These are phyloP conservation scores for Acmispon strigosus DNA, from an alignment of 306 rosid species.

Conservation along the genomic window DNA sequence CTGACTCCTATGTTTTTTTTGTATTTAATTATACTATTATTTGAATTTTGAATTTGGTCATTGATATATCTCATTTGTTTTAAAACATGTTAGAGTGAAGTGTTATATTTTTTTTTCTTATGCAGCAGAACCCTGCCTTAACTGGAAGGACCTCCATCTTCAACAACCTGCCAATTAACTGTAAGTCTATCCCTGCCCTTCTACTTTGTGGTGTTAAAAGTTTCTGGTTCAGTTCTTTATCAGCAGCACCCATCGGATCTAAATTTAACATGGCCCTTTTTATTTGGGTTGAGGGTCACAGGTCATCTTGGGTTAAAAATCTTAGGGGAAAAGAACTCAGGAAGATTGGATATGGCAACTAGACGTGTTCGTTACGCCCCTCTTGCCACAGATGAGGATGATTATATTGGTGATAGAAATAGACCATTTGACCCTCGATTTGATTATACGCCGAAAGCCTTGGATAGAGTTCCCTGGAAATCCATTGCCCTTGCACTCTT, in stretches of 20 bases:
- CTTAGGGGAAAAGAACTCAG: not conserved
- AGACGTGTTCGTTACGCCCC: slow-evolving; percentile 61
- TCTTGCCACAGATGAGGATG: slow-evolving; percentile 58
- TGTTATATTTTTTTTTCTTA: not conserved
- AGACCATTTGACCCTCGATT: slow-evolving; percentile 72
- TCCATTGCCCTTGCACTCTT: slow-evolving; percentile 84
- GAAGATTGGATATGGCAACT: slow-evolving; percentile 47
- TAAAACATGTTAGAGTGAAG: not conserved
- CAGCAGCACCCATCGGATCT: not conserved
- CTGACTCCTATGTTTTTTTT: not conserved
- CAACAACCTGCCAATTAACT: not conserved
- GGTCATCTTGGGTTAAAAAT: not conserved
- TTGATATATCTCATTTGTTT: not conserved
- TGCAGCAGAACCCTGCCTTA: slow-evolving; percentile 1
- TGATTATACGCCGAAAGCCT: slow-evolving; percentile 68
- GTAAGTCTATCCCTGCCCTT: slow-evolving; percentile 12
- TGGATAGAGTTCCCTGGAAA: slow-evolving; percentile 91
- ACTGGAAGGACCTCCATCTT: not conserved
- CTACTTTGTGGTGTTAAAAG: not conserved
- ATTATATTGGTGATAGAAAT: slow-evolving; percentile 23
- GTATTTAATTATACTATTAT: not conserved
- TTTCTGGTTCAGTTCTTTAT: slow-evolving; percentile 10
- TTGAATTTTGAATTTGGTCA: not conserved
- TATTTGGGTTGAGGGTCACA: not conserved
- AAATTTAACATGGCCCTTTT: not conserved